Conservation (phyloP, 2,329 filamentous ascomycete species). For the Neofusicoccum umdonicola region DNA sequence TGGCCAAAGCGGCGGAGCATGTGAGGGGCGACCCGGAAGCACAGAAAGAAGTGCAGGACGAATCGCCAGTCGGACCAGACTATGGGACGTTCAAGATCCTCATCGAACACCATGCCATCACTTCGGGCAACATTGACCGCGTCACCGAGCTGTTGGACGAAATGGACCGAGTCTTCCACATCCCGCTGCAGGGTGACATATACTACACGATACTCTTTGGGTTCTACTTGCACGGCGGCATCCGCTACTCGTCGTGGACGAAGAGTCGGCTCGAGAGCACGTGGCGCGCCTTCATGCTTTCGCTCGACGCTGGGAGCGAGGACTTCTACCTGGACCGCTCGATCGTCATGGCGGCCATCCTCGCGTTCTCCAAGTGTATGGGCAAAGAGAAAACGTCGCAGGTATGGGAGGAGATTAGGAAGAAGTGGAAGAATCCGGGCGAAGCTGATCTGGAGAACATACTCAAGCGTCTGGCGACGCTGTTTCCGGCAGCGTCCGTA, state of each 20-base stretch:
- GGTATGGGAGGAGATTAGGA: slow-evolving; percentile 51
- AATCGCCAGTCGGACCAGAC: slow-evolving; percentile 68
- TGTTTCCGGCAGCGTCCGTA: neutral
- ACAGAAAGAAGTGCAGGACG: slow-evolving; percentile 62
- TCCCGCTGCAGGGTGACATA: slow-evolving; percentile 71
- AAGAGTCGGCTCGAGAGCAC: slow-evolving; percentile 64
- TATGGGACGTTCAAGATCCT: slow-evolving; percentile 77
- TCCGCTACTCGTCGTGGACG: slow-evolving; percentile 69
- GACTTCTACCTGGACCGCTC: slow-evolving; percentile 42
- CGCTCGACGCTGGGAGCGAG: slow-evolving; percentile 25
- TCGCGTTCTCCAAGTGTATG: slow-evolving; percentile 64
- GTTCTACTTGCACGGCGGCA: slow-evolving; percentile 71
- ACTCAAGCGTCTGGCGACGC: neutral
- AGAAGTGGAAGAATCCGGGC: slow-evolving; percentile 38
- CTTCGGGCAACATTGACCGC: slow-evolving; percentile 67
- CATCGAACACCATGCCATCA: slow-evolving; percentile 68
- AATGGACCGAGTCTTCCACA: slow-evolving; percentile 64
- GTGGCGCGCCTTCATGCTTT: slow-evolving; percentile 57
- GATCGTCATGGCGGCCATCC: slow-evolving; percentile 59
- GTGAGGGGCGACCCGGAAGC: slow-evolving; percentile 37
- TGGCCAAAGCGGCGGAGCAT: slow-evolving; percentile 45
- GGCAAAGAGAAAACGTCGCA: slow-evolving; percentile 51
- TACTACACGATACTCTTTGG: slow-evolving; percentile 82
- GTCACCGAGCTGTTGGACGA: slow-evolving; percentile 73
- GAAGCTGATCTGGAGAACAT: slow-evolving; percentile 32